Evolutionary conservation across 176 grass and related monocot genomes (phyloP), one percentile per base, ranked within the genome.

Genomic region (Hsuehochloa calcarea): DNA sequence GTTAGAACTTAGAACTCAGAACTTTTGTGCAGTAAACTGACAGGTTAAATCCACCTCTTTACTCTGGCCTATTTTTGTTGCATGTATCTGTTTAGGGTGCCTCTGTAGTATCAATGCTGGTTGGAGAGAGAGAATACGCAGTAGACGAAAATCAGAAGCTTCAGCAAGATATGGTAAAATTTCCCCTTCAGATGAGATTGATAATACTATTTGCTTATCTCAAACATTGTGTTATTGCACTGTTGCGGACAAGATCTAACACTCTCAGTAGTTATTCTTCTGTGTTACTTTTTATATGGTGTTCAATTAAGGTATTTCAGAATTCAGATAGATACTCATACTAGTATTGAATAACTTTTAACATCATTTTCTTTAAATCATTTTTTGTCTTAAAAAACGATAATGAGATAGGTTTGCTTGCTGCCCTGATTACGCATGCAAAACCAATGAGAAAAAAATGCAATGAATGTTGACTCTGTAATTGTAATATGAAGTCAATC

Each of bases 91-190:
- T 87, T 65, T 78, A 94, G 93, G 85, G 38, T 27, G 46, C 59
- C 78, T 61, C 65, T 67, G 47, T 83, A 43, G 68, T 81, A 72
- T 63, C 61, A 29, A 85, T 14, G 38, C 50, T 92, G 23, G 70
- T 70, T 41, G 64, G 79, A 83, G 89, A 95, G 70, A 86, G 75
- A 76, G 75, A 76, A 45, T 41, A 70, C 65, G 88, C 78, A 41
- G 70, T 78, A 68, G 65, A 94, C 60, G 51, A 92, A 87, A 89
- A 92, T 62, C 76, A 84, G 59, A 90, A 89, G 58, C 52, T 90
- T 51, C 66, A 40, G 38, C 58, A 81, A 68, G 52, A 95, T 66
- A 65, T 95, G 91, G 93, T 94, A 92, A 85, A 34, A 44, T 37
- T 66, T 22, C 44, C n/a, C n/a, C 47, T 51, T 77, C n/a, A 50